Percentiles rank a stretch among this genome's conserved stretches.
Evolutionary conservation across 73 alveolate species (phyloP).

Genomic region (Urostyla sp.): DNA sequence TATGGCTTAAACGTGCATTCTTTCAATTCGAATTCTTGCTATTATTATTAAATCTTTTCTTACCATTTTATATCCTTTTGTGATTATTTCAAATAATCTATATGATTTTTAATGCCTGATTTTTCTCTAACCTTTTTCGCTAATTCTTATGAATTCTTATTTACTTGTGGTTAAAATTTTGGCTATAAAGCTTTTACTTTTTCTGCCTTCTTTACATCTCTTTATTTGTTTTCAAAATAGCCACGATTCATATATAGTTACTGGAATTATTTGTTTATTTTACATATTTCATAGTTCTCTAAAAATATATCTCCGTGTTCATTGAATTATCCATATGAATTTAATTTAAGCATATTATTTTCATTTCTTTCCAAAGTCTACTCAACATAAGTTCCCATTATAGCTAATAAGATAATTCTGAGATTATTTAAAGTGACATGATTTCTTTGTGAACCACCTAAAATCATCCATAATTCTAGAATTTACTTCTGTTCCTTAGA

Average conservation of each 20-base stretch:
- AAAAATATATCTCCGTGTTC: conserved; percentile 41
- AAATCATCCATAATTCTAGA: conserved; percentile 30
- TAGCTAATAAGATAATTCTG: conserved; percentile 39
- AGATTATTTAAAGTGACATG: conserved; percentile 35
- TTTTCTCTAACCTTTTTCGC: conserved; percentile 42
- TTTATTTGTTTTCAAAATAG: conserved; percentile 10
- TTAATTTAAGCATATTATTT: neutral
- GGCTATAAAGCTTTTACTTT: neutral
- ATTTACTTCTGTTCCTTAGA: neutral
- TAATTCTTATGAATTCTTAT: conserved; percentile 16
- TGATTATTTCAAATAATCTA: conserved; percentile 36
- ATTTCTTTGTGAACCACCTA: conserved; percentile 22
- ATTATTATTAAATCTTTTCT: conserved; percentile 20
- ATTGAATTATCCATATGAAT: conserved; percentile 27
- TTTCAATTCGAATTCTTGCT: conserved; percentile 9
- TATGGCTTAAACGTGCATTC: conserved; percentile 45
- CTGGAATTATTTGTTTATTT: conserved; percentile 8
- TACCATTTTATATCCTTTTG: conserved; percentile 40
- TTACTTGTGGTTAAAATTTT: conserved; percentile 34
- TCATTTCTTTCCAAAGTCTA: conserved; percentile 17
- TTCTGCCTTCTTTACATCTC: conserved; percentile 2
- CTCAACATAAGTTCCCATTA: conserved; percentile 46
- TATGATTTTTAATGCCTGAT: neutral
- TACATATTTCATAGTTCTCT: neutral
- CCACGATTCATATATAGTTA: conserved; percentile 26